Conservation (phyloP, 2,329 filamentous ascomycete species). For the Coniochaeta sp. region DNA sequence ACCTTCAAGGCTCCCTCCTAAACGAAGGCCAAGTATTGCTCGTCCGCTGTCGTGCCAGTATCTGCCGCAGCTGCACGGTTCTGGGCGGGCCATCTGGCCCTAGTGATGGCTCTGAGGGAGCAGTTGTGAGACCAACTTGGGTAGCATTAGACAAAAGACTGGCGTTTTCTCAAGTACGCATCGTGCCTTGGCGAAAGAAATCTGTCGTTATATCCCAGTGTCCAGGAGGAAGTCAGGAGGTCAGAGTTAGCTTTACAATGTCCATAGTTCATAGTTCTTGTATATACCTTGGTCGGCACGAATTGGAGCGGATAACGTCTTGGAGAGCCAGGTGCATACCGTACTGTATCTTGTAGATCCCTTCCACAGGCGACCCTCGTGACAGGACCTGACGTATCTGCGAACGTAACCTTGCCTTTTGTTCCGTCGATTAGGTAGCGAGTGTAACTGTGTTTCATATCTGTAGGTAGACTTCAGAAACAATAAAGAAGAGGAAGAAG, state of each 20-base stretch:
- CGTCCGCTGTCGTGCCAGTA: neutral
- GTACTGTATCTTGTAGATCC: too few relatives aligned
- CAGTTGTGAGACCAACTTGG: neutral
- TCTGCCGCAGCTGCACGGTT: neutral
- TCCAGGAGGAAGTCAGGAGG: neutral
- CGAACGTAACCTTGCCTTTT: too few relatives aligned
- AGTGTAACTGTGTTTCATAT: too few relatives aligned
- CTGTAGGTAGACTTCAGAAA: too few relatives aligned
- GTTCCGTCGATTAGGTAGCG: too few relatives aligned
- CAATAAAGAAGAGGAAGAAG: too few relatives aligned
- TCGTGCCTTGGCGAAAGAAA: neutral
- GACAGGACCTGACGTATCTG: too few relatives aligned
- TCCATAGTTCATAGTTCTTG: neutral
- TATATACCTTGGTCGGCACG: neutral
- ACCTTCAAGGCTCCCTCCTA: constrained; percentile 13
- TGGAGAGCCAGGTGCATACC: neutral
- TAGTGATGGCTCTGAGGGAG: neutral
- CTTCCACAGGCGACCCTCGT: too few relatives aligned
- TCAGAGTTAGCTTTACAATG: neutral
- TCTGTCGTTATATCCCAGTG: neutral
- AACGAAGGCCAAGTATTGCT: neutral
- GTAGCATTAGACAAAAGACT: neutral
- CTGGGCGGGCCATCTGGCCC: neutral
- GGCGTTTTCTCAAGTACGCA: neutral
- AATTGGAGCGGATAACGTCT: neutral